These are phyloP conservation scores for Cercospora sp. DNA, from an alignment of 2,329 filamentous ascomycete genomes.

Conservation along the genomic window DNA sequence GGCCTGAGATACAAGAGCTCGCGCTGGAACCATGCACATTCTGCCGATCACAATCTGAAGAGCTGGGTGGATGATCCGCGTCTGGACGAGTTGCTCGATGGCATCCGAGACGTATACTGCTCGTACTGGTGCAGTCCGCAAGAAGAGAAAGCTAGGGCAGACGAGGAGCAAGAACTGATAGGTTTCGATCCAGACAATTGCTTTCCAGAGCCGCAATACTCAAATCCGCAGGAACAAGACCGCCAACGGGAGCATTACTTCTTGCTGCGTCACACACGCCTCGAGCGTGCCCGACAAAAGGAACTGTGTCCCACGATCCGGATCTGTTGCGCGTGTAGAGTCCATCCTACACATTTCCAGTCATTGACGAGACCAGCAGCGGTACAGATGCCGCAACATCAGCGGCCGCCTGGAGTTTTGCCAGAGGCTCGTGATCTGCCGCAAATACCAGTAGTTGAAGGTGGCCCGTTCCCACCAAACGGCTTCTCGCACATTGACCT, in stretches of 20 bases:
- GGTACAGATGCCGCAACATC: conserved; percentile 5
- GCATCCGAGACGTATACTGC: conserved; percentile 33
- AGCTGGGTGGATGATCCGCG: conserved; percentile 33
- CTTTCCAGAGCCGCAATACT: conserved; percentile 4
- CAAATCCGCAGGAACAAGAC: not conserved
- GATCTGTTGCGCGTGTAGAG: conserved; percentile 35
- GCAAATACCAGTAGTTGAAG: conserved; percentile 25
- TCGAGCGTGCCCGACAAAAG: not conserved
- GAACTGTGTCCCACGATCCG: conserved; percentile 29
- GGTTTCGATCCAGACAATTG: conserved; percentile 5
- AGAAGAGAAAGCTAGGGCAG: conserved; percentile 18
- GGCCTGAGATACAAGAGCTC: conserved; percentile 37
- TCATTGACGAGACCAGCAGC: conserved; percentile 26
- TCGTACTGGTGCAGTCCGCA: conserved; percentile 19
- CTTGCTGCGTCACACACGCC: conserved; percentile 6
- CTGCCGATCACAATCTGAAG: conserved; percentile 35
- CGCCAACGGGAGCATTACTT: conserved; percentile 2
- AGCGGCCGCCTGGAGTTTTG: conserved; percentile 4
- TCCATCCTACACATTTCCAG: conserved; percentile 33
- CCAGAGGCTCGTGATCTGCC: conserved; percentile 9
- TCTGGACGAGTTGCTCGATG: conserved; percentile 35
- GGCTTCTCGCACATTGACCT: conserved; percentile 36
- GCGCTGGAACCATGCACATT: conserved; percentile 34
- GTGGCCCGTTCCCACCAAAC: conserved; percentile 27
- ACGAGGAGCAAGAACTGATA: conserved; percentile 16